Evolutionary conservation across 106 monocot genomes (phyloP).

Genomic region (Dioscorea alata): DNA sequence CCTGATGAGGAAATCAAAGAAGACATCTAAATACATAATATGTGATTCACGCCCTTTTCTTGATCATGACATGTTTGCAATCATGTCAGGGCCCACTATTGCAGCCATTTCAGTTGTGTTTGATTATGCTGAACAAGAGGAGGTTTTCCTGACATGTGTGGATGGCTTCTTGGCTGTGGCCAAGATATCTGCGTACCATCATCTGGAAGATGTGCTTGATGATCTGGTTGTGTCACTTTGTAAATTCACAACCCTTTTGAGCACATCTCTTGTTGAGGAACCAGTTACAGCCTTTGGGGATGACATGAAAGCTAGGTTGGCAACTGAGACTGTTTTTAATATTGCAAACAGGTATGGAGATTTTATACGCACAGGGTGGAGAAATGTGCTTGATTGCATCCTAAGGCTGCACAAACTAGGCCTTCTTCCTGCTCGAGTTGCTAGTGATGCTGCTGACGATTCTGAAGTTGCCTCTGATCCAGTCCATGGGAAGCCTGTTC

Average conservation of each 20-base stretch:
- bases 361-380: conserved; percentile 59
- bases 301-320: conserved; percentile 65
- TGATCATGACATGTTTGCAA: conserved; percentile 72
- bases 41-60: conserved; percentile 45
- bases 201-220: conserved; percentile 60
- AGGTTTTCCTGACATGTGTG: conserved; percentile 39
- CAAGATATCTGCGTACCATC: conserved; percentile 57
- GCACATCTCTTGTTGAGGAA: conserved; percentile 42
- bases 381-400: conserved; percentile 65
- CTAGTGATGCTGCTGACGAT: conserved; percentile 56
- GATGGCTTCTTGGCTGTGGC: conserved; percentile 65
- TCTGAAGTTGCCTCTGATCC: conserved; percentile 30
- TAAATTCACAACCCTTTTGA: conserved; percentile 65
- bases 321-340: conserved; percentile 61
- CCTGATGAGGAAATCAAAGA: conserved; percentile 55
- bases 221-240: conserved; percentile 66
- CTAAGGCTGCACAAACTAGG: conserved; percentile 63
- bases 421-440: conserved; percentile 56
- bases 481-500: conserved; percentile 26
- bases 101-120: conserved; percentile 79
- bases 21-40: conserved; percentile 43
- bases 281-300: conserved; percentile 60
- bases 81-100: conserved; percentile 66
- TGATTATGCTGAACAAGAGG: conserved; percentile 67
- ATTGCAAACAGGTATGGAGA: conserved; percentile 72